Percentiles rank a stretch among this genome's conserved stretches.
Evolutionary conservation across 305 asterid genomes (phyloP).

Genomic region (Coffea humblotiana): DNA sequence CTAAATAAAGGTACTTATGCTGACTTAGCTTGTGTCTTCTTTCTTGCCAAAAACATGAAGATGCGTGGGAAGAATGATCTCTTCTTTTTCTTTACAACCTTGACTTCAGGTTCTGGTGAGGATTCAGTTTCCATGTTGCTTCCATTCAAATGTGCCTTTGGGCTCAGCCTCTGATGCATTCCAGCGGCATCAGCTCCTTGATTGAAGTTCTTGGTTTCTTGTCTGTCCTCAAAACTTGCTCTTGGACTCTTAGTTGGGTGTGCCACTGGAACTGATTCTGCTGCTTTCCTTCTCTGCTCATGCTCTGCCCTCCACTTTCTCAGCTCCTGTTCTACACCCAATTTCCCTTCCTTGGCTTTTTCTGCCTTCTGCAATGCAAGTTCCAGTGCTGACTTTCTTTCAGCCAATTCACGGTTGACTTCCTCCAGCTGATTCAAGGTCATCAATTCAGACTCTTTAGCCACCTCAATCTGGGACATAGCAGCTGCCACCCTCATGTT

Average conservation of each 20-base stretch:
- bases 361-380: conserved; percentile 62
- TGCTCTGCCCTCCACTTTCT: conserved; percentile 78
- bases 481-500: conserved; percentile 62
- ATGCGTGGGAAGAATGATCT: conserved; percentile 68
- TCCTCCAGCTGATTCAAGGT: conserved; percentile 69
- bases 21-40: conserved; percentile 33
- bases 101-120: conserved; percentile 48
- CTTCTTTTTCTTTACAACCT: conserved; percentile 60
- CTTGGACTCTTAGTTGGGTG: conserved; percentile 35
- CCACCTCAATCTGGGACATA: conserved; percentile 59
- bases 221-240: conserved; percentile 42
- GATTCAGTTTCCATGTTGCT: conserved; percentile 50
- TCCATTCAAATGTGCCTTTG: conserved; percentile 29
- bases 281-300: conserved; percentile 58
- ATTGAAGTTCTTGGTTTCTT: conserved; percentile 31
- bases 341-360: conserved; percentile 67
- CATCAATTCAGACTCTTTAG: conserved; percentile 64
- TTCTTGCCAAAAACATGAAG: conserved; percentile 68
- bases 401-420: conserved; percentile 44
- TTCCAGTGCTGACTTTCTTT: conserved; percentile 52
- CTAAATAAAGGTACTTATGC: background rate
- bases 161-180: conserved; percentile 42
- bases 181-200: conserved; percentile 33
- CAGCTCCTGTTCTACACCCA: conserved; percentile 72
- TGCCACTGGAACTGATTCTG: conserved; percentile 27